Evolutionary conservation across 148 eudicot genomes (phyloP).

Genomic region (Rheum nobile): DNA sequence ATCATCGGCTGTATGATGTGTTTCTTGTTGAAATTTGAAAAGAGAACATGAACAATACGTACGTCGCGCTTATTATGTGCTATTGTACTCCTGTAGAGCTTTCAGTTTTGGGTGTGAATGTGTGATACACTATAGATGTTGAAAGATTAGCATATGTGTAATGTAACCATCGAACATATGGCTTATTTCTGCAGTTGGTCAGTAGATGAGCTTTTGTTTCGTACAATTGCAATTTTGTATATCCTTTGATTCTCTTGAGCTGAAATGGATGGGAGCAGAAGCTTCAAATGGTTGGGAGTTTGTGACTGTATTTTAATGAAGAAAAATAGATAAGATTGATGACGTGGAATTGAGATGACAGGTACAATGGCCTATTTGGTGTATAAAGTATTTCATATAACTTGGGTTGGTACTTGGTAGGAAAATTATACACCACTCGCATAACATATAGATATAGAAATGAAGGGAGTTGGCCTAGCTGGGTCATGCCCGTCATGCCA

Average conservation of each 20-base stretch:
- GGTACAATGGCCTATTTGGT: background rate
- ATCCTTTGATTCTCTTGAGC: no score
- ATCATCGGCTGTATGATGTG: background rate
- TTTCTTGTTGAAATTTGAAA: background rate
- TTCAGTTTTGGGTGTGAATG: background rate
- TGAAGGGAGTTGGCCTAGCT: background rate
- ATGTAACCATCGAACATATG: background rate
- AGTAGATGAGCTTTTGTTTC: background rate
- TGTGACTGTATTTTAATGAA: background rate
- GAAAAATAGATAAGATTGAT: background rate
- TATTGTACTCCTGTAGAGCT: background rate
- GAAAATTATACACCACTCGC: background rate
- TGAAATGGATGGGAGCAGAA: background rate
- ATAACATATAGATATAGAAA: background rate
- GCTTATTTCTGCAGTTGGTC: background rate
- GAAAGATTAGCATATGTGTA: background rate
- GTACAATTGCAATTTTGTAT: background rate
- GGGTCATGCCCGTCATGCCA: background rate
- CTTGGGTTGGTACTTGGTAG: background rate
- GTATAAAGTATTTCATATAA: background rate
- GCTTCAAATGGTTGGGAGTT: background rate
- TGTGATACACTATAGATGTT: background rate
- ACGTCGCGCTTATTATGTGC: background rate
- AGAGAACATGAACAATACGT: background rate
- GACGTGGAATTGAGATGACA: background rate